Evolutionary conservation across 805 yeast species (phyloP).

Genomic region (Torulaspora gathmanii): DNA sequence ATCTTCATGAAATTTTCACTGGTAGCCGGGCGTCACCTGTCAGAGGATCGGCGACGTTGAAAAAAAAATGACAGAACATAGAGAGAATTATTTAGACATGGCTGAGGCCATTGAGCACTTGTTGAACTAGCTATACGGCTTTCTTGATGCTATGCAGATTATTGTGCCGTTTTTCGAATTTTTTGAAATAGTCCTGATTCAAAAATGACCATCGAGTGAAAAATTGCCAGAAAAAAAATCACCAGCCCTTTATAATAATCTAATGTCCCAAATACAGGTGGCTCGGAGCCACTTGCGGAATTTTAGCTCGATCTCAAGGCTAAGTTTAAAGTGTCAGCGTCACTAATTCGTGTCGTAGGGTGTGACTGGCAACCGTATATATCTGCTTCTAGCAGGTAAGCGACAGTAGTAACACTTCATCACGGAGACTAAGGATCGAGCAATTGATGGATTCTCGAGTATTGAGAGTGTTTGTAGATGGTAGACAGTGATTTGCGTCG

Average conservation of each 20-base stretch:
- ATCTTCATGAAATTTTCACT: slow-evolving; percentile 1
- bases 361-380: background rate
- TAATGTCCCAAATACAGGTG: too few species aligned
- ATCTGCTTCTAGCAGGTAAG: slow-evolving; percentile 44
- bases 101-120: too few species aligned
- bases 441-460: background rate
- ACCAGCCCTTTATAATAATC: too few species aligned
- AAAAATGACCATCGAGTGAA: too few species aligned
- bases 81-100: too few species aligned
- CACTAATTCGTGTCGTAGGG: background rate
- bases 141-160: too few species aligned
- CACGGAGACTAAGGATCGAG: background rate
- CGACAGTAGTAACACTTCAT: background rate
- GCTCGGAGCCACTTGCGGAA: background rate
- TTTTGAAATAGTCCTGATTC: too few species aligned
- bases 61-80: background rate
- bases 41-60: background rate
- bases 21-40: background rate
- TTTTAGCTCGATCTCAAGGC: background rate
- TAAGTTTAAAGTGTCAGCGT: background rate
- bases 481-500: slow-evolving; percentile 23
- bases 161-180: too few species aligned
- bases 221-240: too few species aligned
- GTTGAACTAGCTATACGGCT: too few species aligned
- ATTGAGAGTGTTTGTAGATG: slow-evolving; percentile 11